These are phyloP conservation scores for Boletus sp. DNA, from an alignment of 768 basidiomycete genomes.

Conservation along the genomic window DNA sequence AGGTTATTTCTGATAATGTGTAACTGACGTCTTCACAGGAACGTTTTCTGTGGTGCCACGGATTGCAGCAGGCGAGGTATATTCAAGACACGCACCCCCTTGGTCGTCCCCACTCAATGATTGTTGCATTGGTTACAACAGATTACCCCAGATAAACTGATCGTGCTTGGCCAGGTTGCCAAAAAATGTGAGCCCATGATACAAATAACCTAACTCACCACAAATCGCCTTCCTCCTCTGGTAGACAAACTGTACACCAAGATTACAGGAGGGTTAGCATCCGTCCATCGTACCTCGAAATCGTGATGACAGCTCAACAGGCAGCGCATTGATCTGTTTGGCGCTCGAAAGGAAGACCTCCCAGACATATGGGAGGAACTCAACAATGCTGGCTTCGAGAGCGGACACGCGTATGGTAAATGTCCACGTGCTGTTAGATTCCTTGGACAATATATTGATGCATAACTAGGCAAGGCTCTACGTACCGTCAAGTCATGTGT, in stretches of 20 bases:
- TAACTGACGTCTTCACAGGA: conserved; percentile 26
- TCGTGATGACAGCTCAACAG: conserved; percentile 21
- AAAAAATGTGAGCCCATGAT: conserved; percentile 48
- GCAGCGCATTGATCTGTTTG: conserved; percentile 71
- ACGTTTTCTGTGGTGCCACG: conserved; percentile 74
- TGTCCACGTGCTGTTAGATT: neutral
- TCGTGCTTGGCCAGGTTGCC: conserved; percentile 61
- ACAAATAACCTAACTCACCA: no score
- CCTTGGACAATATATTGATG: neutral
- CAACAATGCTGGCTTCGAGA: conserved; percentile 65
- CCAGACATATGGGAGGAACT: conserved; percentile 69
- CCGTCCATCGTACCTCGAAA: no score
- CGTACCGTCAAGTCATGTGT: conserved; percentile 80
- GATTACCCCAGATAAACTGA: conserved; percentile 64
- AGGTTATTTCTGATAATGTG: no score
- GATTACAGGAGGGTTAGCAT: conserved; percentile 40
- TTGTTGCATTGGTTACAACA: conserved; percentile 1
- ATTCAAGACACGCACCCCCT: no score
- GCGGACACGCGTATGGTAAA: conserved; percentile 74
- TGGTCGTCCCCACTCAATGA: no score
- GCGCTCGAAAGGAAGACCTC: conserved; percentile 65
- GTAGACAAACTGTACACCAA: conserved; percentile 61
- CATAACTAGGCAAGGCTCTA: conserved; percentile 41
- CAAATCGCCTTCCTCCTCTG: neutral
- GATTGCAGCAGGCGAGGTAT: conserved; percentile 64